phyloP scores from a whole-genome alignment of 2,329 filamentous ascomycete genomes.

The Paraphoma chrysanthemicola region DNA sequence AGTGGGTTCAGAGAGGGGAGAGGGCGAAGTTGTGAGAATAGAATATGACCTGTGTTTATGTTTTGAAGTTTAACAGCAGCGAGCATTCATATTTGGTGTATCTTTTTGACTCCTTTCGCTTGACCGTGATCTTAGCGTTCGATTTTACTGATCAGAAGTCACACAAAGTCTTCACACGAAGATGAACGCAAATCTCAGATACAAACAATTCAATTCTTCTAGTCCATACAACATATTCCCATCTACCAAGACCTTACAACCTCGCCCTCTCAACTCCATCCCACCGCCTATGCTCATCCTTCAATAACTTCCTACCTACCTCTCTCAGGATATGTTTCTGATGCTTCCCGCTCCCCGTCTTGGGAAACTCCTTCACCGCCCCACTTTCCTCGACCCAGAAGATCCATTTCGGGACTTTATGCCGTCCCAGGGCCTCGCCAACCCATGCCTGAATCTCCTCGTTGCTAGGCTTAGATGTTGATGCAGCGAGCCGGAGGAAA shows the following conservation, averaged over 20 bases:
- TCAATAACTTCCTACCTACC: constrained; percentile 5
- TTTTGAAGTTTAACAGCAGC: neutral
- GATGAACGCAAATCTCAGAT: no score
- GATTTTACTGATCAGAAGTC: neutral
- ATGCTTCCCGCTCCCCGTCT: constrained; percentile 51
- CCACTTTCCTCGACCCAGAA: constrained; percentile 70
- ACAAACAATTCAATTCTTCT: no score
- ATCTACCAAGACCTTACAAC: neutral
- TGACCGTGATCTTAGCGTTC: neutral
- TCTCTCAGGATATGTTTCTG: constrained; percentile 43
- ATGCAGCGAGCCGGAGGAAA: constrained; percentile 55
- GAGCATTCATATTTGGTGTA: no score
- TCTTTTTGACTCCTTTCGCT: no score
- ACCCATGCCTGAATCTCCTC: constrained; percentile 41
- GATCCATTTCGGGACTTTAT: constrained; percentile 68
- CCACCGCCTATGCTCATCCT: neutral
- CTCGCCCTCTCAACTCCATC: neutral
- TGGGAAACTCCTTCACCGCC: constrained; percentile 34
- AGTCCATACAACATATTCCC: neutral
- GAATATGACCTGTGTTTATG: neutral
- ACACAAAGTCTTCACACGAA: no score
- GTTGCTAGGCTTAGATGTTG: constrained; percentile 17
- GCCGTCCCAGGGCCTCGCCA: constrained; percentile 37
- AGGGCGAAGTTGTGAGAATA: constrained; percentile 3
- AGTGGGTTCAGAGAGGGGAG: neutral